Conservation (phyloP, 2,329 filamentous ascomycete genomes). For the Cercospora nicotianae region DNA sequence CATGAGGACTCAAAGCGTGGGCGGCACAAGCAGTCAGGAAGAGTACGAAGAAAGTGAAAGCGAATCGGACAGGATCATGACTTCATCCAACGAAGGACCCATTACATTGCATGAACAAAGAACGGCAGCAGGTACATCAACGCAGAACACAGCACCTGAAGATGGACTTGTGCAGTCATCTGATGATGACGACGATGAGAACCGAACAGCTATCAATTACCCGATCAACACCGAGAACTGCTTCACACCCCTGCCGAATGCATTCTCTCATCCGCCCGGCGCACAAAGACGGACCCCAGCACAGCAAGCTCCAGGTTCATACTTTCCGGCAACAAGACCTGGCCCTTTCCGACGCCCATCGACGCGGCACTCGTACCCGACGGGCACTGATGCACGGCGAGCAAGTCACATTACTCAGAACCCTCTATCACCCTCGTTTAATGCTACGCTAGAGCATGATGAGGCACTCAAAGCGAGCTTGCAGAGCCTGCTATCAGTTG, state of each 20-base stretch:
- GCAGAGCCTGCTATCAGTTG: slow-evolving; percentile 94
- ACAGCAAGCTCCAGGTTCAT: slow-evolving; percentile 48
- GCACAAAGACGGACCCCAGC: slow-evolving; percentile 53
- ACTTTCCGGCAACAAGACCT: slow-evolving; percentile 44
- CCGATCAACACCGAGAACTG: slow-evolving; percentile 50
- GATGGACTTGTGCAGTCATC: slow-evolving; percentile 38
- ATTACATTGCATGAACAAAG: slow-evolving; percentile 37
- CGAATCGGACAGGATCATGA: slow-evolving; percentile 73
- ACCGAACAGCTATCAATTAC: slow-evolving; percentile 76
- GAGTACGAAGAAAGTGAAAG: slow-evolving; percentile 93
- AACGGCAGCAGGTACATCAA: slow-evolving; percentile 15
- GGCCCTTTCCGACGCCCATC: slow-evolving; percentile 30
- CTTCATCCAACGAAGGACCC: slow-evolving; percentile 63
- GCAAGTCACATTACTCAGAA: slow-evolving; percentile 60
- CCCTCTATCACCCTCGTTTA: slow-evolving; percentile 71
- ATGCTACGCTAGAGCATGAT: slow-evolving; percentile 75
- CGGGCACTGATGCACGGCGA: slow-evolving; percentile 35
- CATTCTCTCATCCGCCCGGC: slow-evolving; percentile 79
- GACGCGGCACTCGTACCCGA: slow-evolving; percentile 40
- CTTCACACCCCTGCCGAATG: slow-evolving; percentile 88
- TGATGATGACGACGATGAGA: slow-evolving; percentile 66
- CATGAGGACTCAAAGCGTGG: slow-evolving; percentile 48
- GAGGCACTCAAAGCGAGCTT: slow-evolving; percentile 87
- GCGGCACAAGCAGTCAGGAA: slow-evolving; percentile 73
- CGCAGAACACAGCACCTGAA: slow-evolving; percentile 40